Percentiles rank a stretch among this genome's conserved stretches.
Evolutionary conservation across 2,329 filamentous ascomycete species (phyloP).

Genomic region (Polytolypa hystricis): DNA sequence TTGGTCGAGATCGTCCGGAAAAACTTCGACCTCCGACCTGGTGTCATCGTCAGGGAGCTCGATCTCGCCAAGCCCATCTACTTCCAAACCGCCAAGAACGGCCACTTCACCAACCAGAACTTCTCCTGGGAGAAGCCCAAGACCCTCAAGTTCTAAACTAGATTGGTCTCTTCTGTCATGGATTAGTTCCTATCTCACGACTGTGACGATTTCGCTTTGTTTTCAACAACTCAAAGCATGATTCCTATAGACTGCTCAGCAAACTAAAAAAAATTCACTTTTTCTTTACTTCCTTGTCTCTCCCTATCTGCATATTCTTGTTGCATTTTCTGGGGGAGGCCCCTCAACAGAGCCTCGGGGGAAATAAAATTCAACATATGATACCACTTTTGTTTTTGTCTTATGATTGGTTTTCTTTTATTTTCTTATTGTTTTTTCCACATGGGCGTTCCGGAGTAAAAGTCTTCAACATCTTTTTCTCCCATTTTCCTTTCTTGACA

Average conservation of each 20-base stretch:
- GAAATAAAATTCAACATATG: conserved; percentile 39
- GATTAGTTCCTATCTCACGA: conserved; percentile 24
- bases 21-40: conserved; percentile 97
- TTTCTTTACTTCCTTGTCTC: conserved; percentile 1
- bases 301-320: conserved; percentile 14
- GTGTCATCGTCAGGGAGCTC: conserved; percentile 97
- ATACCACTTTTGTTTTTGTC: conserved; percentile 32
- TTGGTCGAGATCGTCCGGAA: conserved; percentile 86
- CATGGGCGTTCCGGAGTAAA: conserved; percentile 33
- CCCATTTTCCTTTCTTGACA: too few species aligned
- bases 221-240: conserved; percentile 42
- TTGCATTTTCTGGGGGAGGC: conserved; percentile 28
- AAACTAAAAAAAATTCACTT: conserved; percentile 20
- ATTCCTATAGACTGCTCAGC: conserved; percentile 13
- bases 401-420: conserved; percentile 20
- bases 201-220: conserved; percentile 38
- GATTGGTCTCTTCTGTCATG: conserved; percentile 8
- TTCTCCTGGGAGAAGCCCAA: conserved; percentile 99
- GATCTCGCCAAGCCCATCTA: conserved; percentile 95
- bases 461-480: conserved; percentile 30
- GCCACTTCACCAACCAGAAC: conserved; percentile 97
- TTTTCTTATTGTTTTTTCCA: conserved; percentile 11
- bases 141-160: conserved; percentile 72
- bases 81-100: conserved; percentile 97
- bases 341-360: conserved; percentile 25